Evolutionary conservation across 1,139 yeast species (phyloP).

Genomic region (Wickerhamomyces sp.): DNA sequence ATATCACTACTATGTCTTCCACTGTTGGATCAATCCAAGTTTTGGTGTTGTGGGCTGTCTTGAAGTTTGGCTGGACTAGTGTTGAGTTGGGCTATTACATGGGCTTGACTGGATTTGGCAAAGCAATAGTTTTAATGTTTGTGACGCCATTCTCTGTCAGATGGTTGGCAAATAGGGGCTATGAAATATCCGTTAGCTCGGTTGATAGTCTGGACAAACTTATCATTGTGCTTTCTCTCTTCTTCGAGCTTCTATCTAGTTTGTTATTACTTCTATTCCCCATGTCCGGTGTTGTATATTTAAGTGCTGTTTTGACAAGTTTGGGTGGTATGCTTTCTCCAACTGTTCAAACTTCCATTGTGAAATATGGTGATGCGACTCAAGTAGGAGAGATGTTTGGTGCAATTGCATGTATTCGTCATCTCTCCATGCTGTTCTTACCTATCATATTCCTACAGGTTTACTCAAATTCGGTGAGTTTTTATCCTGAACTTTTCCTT

Average conservation of each 20-base stretch:
- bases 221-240: constrained; percentile 18
- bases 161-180: constrained; percentile 25
- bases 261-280: constrained; percentile 24
- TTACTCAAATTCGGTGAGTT: constrained; percentile 34
- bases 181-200: constrained; percentile 9
- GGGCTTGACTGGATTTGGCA: constrained; percentile 42
- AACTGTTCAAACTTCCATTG: constrained; percentile 38
- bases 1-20: constrained; percentile 24
- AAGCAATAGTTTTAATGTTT: constrained; percentile 33
- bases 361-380: constrained; percentile 41
- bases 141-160: constrained; percentile 35
- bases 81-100: constrained; percentile 49
- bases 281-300: constrained; percentile 9
- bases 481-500: constrained; percentile 27
- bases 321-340: constrained; percentile 39
- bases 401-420: constrained; percentile 42
- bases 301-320: constrained; percentile 28
- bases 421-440: constrained; percentile 31
- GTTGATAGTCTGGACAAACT: constrained; percentile 42
- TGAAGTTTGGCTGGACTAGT: constrained; percentile 50
- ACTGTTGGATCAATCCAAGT: constrained; percentile 36
- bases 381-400: constrained; percentile 52
- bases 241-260: constrained; percentile 27
- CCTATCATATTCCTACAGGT: constrained; percentile 37
- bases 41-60: constrained; percentile 46